Evolutionary conservation across 495 filamentous ascomycete species (phyloP).

Genomic region (Immersiella caudata): DNA sequence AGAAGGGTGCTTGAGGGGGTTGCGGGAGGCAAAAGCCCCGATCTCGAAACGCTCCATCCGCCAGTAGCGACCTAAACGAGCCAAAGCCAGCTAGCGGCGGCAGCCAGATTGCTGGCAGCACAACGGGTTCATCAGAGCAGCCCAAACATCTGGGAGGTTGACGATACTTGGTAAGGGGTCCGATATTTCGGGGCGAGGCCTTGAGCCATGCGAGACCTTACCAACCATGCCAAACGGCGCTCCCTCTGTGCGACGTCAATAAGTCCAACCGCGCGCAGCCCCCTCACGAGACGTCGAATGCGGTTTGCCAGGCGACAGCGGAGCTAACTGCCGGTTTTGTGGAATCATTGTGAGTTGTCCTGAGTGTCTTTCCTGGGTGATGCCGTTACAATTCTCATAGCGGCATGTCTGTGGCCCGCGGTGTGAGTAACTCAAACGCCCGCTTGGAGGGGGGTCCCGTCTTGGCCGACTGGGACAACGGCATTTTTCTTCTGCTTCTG

Average conservation of each 20-base stretch:
- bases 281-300: not conserved
- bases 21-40: too few relatives aligned
- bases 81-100: too few relatives aligned
- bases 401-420: not conserved
- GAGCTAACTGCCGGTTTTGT: not conserved
- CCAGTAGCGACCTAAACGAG: not conserved
- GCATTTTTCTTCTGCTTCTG: not conserved
- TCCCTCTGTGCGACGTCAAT: not conserved
- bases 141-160: too few relatives aligned
- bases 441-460: not conserved
- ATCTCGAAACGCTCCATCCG: not conserved
- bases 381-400: not conserved
- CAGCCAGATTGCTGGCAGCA: too few relatives aligned
- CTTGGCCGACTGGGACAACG: not conserved
- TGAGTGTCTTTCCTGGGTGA: not conserved
- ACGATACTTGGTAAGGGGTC: too few relatives aligned
- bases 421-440: not conserved
- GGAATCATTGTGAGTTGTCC: not conserved
- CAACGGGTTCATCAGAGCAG: too few relatives aligned
- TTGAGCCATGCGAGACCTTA: too few relatives aligned
- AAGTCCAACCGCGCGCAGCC: not conserved
- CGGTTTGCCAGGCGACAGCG: not conserved
- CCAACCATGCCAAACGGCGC: not conserved
- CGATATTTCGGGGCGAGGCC: too few relatives aligned
- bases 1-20: too few relatives aligned